Evolutionary conservation across 2,329 filamentous ascomycete genomes (phyloP).

Genomic region (Aspergillus bombycis): DNA sequence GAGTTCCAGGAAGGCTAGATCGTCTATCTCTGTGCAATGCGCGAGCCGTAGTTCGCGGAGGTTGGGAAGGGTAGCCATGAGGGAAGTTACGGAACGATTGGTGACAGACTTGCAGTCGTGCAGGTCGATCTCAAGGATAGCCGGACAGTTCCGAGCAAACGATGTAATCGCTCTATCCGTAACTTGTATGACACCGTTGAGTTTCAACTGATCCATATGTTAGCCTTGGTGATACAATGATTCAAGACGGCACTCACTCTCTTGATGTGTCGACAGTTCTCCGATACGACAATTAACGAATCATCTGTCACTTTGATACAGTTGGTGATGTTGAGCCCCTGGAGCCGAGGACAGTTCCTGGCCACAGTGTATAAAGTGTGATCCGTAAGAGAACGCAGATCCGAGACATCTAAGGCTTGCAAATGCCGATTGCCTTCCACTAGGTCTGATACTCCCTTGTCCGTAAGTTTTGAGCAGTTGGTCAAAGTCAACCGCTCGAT

Average conservation of each 20-base stretch:
- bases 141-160: constrained; percentile 84
- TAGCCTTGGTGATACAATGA: constrained; percentile 11
- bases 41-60: constrained; percentile 89
- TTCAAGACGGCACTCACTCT: constrained; percentile 58
- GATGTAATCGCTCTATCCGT: constrained; percentile 80
- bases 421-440: constrained; percentile 78
- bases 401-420: constrained; percentile 87
- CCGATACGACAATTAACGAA: constrained; percentile 77
- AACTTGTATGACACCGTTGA: constrained; percentile 87
- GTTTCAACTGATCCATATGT: constrained; percentile 68
- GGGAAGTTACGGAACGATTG: constrained; percentile 78
- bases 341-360: constrained; percentile 78
- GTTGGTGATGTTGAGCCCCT: constrained; percentile 89
- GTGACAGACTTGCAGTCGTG: constrained; percentile 81
- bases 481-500: constrained; percentile 93
- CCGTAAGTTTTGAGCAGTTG: constrained; percentile 82
- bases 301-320: constrained; percentile 85
- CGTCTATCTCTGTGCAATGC: constrained; percentile 81
- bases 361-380: constrained; percentile 77
- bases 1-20: constrained; percentile 82
- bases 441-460: constrained; percentile 78
- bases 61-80: constrained; percentile 76
- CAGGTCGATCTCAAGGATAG: constrained; percentile 94
- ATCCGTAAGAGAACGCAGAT: constrained; percentile 78
- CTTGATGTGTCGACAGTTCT: constrained; percentile 84